Conservation (phyloP, 2,329 filamentous ascomycete genomes). For the Aspergillus pseudoviridinutans region DNA sequence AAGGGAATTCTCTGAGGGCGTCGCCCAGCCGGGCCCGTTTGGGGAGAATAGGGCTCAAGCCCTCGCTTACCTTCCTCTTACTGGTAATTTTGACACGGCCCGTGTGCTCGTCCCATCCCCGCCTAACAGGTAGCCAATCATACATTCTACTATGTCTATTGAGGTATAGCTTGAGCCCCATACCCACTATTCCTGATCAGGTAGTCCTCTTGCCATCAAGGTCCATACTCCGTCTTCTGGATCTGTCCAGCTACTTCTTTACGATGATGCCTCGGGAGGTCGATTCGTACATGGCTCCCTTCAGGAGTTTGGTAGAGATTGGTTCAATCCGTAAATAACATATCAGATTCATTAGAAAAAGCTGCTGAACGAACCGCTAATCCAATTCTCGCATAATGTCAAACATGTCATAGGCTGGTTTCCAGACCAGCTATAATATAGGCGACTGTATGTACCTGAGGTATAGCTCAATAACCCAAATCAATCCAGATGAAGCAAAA, state of each 20-base stretch:
- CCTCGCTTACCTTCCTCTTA: slow-evolving; percentile 36
- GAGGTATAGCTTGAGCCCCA: neutral
- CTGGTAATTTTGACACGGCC: slow-evolving; percentile 7
- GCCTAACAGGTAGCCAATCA: neutral
- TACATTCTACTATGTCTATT: neutral
- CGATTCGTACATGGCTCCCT: neutral
- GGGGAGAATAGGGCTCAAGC: slow-evolving; percentile 33
- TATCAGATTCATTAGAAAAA: neutral
- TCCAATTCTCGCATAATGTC: slow-evolving; percentile 7
- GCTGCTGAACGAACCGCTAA: slow-evolving; percentile 13
- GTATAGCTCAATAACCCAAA: neutral
- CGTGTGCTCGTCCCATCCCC: neutral
- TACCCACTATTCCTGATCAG: neutral
- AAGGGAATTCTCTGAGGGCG: slow-evolving; percentile 29
- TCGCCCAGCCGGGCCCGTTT: slow-evolving; percentile 23
- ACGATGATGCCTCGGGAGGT: neutral
- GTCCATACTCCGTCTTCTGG: neutral
- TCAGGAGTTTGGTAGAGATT: neutral
- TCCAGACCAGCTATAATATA: neutral
- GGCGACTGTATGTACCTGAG: neutral
- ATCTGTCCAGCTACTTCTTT: slow-evolving; percentile 14
- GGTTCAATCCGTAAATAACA: neutral
- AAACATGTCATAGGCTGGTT: neutral
- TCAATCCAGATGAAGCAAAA: neutral
- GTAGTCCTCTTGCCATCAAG: neutral